Evolutionary conservation across 1,139 yeast genomes (phyloP), one percentile per base, ranked within the genome.

Genomic region (Nakaseomyces delphensis): DNA sequence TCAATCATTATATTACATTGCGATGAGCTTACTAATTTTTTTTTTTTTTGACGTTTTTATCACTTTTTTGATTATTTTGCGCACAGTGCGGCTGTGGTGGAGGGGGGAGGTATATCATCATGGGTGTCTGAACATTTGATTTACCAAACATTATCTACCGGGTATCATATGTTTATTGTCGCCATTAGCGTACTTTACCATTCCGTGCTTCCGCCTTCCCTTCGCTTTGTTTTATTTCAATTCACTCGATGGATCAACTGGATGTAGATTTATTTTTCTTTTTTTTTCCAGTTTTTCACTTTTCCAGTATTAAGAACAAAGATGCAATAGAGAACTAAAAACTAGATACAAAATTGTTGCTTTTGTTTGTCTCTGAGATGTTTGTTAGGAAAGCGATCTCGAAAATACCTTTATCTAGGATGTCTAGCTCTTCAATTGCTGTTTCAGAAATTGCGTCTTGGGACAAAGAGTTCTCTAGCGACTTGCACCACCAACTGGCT

Each of bases 401-500:
- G 14, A 31, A 19, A 18, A 5, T 31, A 3, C 35, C 21, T 2
- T 14, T 38, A 18, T 31, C 19, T 16, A 39, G 29, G 15, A 39
- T 39, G 42, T 39, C 42, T 11, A 41, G 50, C 28, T 25, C 28
- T 20, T 51, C 62, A n/a, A 42, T 64, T 25, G 49, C 56, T 18
- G 49, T 56, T 23, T 40, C 48, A n/a, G 49, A 53, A 10, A 44
- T 66, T 18, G 37, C 49, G 15, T 37, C 49, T 13, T 68, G 71
- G 71, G 55, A 65, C 30, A 31, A 49, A 1, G 61, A 59, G 18
- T 49, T 66, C 23, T 44, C 56, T 18, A 32, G 43, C 1, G 70
- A 68, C 45, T 39, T 55, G 3, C 49, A 56, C 18, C 63, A 67
- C 40, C 63, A 59, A 36, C 52, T 69, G 39, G 72, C 71, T 2